These are phyloP conservation scores for Aegilops speltoides DNA, from an alignment of 176 grass and related monocot genomes.

Conservation along the genomic window DNA sequence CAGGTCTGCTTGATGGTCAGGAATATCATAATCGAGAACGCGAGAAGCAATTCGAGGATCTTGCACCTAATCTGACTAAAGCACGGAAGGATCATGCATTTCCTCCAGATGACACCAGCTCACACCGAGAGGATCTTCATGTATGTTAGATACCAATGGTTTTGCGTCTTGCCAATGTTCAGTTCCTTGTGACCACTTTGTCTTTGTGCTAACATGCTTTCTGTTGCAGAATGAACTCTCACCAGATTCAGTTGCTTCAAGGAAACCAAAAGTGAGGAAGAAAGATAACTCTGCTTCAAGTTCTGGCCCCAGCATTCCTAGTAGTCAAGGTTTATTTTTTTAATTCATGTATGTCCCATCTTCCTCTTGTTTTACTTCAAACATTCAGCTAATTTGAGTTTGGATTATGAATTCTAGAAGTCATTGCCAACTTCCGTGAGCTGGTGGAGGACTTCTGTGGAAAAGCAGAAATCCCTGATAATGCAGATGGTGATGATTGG, in stretches of 20 bases:
- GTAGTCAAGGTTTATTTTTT: conserved; percentile 64
- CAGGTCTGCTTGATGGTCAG: conserved; percentile 62
- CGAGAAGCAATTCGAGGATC: conserved; percentile 55
- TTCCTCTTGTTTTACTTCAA: conserved; percentile 19
- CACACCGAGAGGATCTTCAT: conserved; percentile 47
- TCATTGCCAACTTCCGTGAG: conserved; percentile 73
- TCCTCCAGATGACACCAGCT: conserved; percentile 45
- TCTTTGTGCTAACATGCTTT: conserved; percentile 34
- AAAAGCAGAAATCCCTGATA: conserved; percentile 69
- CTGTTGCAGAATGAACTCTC: conserved; percentile 57
- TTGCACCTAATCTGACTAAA: conserved; percentile 31
- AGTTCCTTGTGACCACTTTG: conserved; percentile 22
- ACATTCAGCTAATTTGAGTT: conserved; percentile 15
- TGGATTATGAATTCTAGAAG: conserved; percentile 54
- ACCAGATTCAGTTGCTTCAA: conserved; percentile 60
- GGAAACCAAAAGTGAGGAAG: conserved; percentile 87
- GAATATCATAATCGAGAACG: conserved; percentile 53
- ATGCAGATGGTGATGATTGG: conserved; percentile 76
- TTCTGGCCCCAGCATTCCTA: conserved; percentile 51
- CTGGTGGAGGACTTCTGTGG: conserved; percentile 87
- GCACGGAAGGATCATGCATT: conserved; percentile 46
- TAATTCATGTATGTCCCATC: conserved; percentile 13
- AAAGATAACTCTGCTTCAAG: conserved; percentile 65
- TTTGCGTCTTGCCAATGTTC: conserved; percentile 37
- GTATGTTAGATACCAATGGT: conserved; percentile 47